Base-by-base conservation (phyloP, 2,329 filamentous ascomycete species). In the Fusarium continuum region DNA sequence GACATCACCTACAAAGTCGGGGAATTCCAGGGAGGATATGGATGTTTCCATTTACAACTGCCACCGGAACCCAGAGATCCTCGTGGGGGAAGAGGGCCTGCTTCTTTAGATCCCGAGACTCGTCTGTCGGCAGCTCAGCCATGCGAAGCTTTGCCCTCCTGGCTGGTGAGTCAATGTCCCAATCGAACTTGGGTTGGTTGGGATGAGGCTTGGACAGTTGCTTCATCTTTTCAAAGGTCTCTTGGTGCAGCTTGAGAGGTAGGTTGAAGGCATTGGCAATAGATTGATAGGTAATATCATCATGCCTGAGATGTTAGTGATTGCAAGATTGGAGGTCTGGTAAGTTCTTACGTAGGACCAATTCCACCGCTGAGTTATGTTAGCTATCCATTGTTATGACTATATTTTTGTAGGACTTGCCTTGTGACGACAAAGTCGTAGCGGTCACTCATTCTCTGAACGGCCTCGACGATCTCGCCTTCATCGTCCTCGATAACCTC, bases 381-480 rank as follows among this genome's bases (percentile, higher is more conserved):
- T 55, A 67, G 64, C 45, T 13, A 35, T 38, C 16, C 22, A 4
- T 13, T 16, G 10, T 17, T 13, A 10, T 29, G 4, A 35, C 16
- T 9, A 5, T 22, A 5, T 31, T 8, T 23, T 32, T 31, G n/a
- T 32, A 4, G 29, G 16, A n/a, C 69, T 58, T 70, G 82, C 84
- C 84, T 95, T 7, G 95, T 98, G 6, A 98, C 92, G 39, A 99
- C 91, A 74, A 98, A 92, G 77, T 98, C 95, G 74, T 97, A 98
- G 64, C 86, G 88, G 47, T 85, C 83, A 73, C 91, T 96, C 93
- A 99, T 96, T 62, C 93, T 88, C 47, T 84, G 84, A 6, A 92
- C 89, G 2, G 93, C 92, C 75, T 98, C 93, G 46, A 94, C 82
- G 72, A 99, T 98, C 71, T 97, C 93, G 61, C 81, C 81, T 73